A percentile compares a stretch with the other conserved stretches of the same genome.
These are phyloP conservation scores for Sarocladiaceae sp. DNA, from an alignment of 2,329 filamentous ascomycete genomes.

Conservation along the genomic window DNA sequence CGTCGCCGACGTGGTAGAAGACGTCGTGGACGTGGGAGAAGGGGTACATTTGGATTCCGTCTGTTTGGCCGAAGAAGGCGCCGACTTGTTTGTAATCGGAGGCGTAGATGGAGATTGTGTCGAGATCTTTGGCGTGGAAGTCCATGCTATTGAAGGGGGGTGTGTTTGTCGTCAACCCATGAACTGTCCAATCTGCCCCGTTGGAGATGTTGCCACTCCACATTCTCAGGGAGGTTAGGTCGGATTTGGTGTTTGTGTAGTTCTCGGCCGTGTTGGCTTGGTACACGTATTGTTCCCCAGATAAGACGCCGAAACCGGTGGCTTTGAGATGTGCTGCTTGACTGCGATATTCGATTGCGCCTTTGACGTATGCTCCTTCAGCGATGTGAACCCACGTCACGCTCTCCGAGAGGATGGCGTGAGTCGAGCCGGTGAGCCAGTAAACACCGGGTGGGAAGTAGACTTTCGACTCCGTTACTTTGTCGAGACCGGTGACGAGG, in stretches of 20 bases:
- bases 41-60: conserved; percentile 30
- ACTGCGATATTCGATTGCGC: conserved; percentile 27
- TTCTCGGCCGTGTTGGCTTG: conserved; percentile 26
- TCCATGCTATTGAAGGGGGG: conserved; percentile 35
- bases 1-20: conserved; percentile 32
- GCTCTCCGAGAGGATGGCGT: conserved; percentile 15
- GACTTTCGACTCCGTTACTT: conserved; percentile 17
- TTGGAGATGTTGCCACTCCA: conserved; percentile 20
- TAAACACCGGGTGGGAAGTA: conserved; percentile 28
- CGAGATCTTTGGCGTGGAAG: conserved; percentile 16
- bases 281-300: conserved; percentile 33
- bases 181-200: conserved; percentile 19
- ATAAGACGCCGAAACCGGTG: conserved; percentile 30
- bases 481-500: conserved; percentile 11
- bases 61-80: conserved; percentile 31
- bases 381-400: conserved; percentile 24
- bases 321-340: conserved; percentile 21
- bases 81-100: conserved; percentile 35
- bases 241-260: conserved; percentile 24
- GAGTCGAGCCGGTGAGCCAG: conserved; percentile 20
- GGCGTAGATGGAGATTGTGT: conserved; percentile 16
- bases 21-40: conserved; percentile 23
- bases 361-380: conserved; percentile 32
- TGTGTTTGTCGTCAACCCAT: conserved; percentile 26
- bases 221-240: conserved; percentile 25